Percentiles rank a stretch among this genome's conserved stretches.
Conservation (phyloP, 75 land plant species). For the Selaginella moellendorffii region DNA sequence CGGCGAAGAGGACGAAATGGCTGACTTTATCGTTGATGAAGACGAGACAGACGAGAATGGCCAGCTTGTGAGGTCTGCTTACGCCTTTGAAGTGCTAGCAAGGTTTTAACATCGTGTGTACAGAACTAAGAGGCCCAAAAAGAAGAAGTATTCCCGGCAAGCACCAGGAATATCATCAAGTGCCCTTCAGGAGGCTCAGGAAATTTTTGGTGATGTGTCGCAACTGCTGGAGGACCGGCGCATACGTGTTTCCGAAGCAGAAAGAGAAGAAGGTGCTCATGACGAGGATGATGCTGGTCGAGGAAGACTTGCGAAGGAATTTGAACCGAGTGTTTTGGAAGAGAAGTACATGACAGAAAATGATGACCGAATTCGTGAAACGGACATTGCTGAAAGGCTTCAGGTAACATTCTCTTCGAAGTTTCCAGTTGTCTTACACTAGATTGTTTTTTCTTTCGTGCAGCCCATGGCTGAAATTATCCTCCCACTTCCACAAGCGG, state of each 20-base stretch:
- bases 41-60: slow-evolving; percentile 7
- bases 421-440: neutral
- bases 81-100: neutral
- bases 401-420: neutral
- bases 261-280: neutral
- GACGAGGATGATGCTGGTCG: neutral
- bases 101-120: neutral
- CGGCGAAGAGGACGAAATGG: slow-evolving; percentile 19
- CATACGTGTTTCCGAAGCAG: neutral
- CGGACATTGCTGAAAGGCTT: neutral
- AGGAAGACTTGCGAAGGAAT: neutral
- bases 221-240: neutral
- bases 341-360: slow-evolving; percentile 2
- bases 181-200: neutral
- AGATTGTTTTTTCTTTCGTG: neutral
- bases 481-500: neutral
- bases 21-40: slow-evolving; percentile 2
- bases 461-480: neutral
- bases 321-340: neutral
- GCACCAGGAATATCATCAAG: neutral
- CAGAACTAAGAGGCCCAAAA: neutral
- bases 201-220: slow-evolving; percentile 2
- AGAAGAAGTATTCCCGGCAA: neutral
- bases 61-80: neutral
- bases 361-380: slow-evolving; percentile 2